Evolutionary conservation across 2,329 filamentous ascomycete genomes (phyloP).

Genomic region (Fusarium nodosum): DNA sequence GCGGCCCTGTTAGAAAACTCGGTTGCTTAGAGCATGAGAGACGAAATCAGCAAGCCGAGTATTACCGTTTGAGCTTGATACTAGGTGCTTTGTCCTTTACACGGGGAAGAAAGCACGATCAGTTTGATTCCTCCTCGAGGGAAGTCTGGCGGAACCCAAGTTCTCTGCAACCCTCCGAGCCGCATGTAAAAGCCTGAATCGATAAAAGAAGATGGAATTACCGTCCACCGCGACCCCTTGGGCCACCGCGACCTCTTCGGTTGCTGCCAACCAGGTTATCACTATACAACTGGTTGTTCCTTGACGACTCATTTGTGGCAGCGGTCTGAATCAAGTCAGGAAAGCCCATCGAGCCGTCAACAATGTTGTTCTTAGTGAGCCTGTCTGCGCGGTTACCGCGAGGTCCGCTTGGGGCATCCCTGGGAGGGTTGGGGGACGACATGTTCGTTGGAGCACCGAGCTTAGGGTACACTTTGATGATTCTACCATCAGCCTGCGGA

Average conservation of each 20-base stretch:
- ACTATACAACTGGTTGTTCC: slow-evolving; percentile 64
- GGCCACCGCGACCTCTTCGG: slow-evolving; percentile 49
- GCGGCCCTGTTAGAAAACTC: neutral
- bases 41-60: neutral
- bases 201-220: slow-evolving; percentile 16
- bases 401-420: slow-evolving; percentile 49
- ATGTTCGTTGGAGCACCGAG: slow-evolving; percentile 56
- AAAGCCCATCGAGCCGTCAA: slow-evolving; percentile 69
- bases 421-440: slow-evolving; percentile 43
- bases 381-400: slow-evolving; percentile 48
- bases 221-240: slow-evolving; percentile 45
- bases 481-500: slow-evolving; percentile 76
- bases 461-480: slow-evolving; percentile 81
- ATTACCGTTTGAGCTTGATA: neutral
- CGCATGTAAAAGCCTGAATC: neutral
- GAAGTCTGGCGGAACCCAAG: neutral
- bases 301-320: slow-evolving; percentile 40
- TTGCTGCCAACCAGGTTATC: slow-evolving; percentile 59
- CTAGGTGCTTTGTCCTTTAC: neutral
- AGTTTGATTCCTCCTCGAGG: neutral
- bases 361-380: slow-evolving; percentile 56
- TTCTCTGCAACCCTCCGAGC: neutral
- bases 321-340: slow-evolving; percentile 60
- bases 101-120: neutral
- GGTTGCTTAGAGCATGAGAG: neutral